A percentile compares a stretch with the other conserved stretches of the same genome.
These are phyloP conservation scores for Erodium moschatum DNA, from an alignment of 441 rosid genomes.

Conservation along the genomic window DNA sequence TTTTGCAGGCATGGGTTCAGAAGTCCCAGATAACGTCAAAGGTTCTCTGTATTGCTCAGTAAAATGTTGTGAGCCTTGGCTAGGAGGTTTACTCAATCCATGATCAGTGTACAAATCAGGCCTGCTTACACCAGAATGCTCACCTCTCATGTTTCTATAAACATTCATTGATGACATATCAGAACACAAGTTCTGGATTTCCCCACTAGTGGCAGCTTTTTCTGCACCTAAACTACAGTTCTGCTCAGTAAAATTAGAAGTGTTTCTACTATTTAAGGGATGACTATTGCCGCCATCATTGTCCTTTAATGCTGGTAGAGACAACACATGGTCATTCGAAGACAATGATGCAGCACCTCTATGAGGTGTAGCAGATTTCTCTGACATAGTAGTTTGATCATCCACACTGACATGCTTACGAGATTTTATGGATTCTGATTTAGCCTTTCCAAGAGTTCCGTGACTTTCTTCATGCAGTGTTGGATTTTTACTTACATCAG, in stretches of 20 bases:
- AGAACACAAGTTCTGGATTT: slow-evolving; percentile 27
- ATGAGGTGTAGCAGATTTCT: slow-evolving; percentile 31
- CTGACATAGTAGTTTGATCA: slow-evolving; percentile 21
- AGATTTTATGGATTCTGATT: slow-evolving; percentile 33
- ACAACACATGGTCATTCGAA: slow-evolving; percentile 26
- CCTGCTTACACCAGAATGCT: slow-evolving; percentile 26
- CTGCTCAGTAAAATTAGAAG: slow-evolving; percentile 22
- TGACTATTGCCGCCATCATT: slow-evolving; percentile 25
- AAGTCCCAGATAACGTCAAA: slow-evolving; percentile 18
- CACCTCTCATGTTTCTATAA: slow-evolving; percentile 25
- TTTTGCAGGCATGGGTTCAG: slow-evolving; percentile 16
- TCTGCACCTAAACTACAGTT: slow-evolving; percentile 27
- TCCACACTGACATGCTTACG: slow-evolving; percentile 30
- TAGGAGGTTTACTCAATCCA: slow-evolving; percentile 30
- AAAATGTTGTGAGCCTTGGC: slow-evolving; percentile 31
- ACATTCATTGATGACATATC: slow-evolving; percentile 35
- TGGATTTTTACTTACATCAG: slow-evolving; percentile 35
- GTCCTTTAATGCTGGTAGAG: slow-evolving; percentile 27
- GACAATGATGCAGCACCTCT: slow-evolving; percentile 21
- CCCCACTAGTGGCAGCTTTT: slow-evolving; percentile 23
- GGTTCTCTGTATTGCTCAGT: slow-evolving; percentile 25
- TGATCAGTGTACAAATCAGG: slow-evolving; percentile 34
- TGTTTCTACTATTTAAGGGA: slow-evolving; percentile 17
- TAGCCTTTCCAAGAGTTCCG: slow-evolving; percentile 29
- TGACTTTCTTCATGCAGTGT: slow-evolving; percentile 38